Conservation (phyloP, 352 stramenopile species). For the Phytophthora capsici region DNA sequence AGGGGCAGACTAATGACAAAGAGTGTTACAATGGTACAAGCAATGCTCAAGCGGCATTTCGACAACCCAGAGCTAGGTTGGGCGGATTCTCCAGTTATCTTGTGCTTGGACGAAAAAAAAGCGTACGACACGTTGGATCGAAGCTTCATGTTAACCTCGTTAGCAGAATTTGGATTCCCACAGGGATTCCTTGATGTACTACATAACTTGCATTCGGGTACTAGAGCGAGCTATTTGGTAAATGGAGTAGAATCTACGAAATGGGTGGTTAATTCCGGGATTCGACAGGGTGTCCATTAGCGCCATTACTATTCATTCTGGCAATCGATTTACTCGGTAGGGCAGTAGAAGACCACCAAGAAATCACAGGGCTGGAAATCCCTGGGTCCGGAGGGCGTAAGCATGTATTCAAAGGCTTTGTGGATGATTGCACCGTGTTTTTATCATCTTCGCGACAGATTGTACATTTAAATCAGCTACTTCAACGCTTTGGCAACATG, state of each 20-base stretch:
- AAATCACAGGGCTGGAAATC: constrained; percentile 1
- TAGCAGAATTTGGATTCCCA: constrained; percentile 2
- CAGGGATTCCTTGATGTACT: constrained; percentile 1
- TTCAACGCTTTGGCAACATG: constrained; percentile 1
- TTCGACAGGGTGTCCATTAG: constrained; percentile 13
- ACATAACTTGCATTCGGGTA: constrained; percentile 2
- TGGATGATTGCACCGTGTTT: constrained; percentile 14
- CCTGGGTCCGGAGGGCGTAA: background rate
- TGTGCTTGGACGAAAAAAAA: constrained; percentile 8
- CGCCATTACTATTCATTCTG: constrained; percentile 4
- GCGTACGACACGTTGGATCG: constrained; percentile 10
- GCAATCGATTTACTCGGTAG: constrained; percentile 6
- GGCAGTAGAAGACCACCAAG: background rate
- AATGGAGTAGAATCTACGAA: constrained; percentile 13
- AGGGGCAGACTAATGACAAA: background rate
- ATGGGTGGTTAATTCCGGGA: background rate
- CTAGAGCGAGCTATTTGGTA: constrained; percentile 10
- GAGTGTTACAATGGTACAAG: background rate
- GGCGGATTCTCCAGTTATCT: background rate
- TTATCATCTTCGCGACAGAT: background rate
- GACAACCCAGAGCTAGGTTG: background rate
- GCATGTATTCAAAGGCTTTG: constrained; percentile 8
- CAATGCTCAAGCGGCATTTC: background rate
- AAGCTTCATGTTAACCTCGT: background rate
- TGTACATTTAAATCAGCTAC: background rate